Conservation (phyloP, 306 rosid genomes). For the Medicago truncatula region MtrunA17r5.0-ANR NC_053046.1:31916001-31916500, state of each 20-base stretch:
- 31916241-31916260: slow-evolving; percentile 85
- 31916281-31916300: slow-evolving; percentile 90
- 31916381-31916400: slow-evolving; percentile 68
- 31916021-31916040: slow-evolving; percentile 78
- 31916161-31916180: slow-evolving; percentile 64
- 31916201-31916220: slow-evolving; percentile 93
- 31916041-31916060: slow-evolving; percentile 55
- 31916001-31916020: slow-evolving; percentile 92
- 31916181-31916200: slow-evolving; percentile 83
- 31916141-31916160: slow-evolving; percentile 80
- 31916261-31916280: slow-evolving; percentile 97
- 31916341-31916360: slow-evolving; percentile 80
- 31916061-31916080: slow-evolving; percentile 11
- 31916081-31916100: slow-evolving; percentile 45
- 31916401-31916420: slow-evolving; percentile 74
- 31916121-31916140: slow-evolving; percentile 75
- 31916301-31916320: slow-evolving; percentile 97
- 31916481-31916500: slow-evolving; percentile 51
- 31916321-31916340: slow-evolving; percentile 68
- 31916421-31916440: slow-evolving; percentile 71
- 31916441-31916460: slow-evolving; percentile 69
- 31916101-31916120: slow-evolving; percentile 62
- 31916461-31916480: slow-evolving; percentile 56
- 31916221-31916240: slow-evolving; percentile 77
- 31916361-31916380: slow-evolving; percentile 77